Conservation (phyloP, 2,329 filamentous ascomycete species). For the Xylaria sp. region DNA sequence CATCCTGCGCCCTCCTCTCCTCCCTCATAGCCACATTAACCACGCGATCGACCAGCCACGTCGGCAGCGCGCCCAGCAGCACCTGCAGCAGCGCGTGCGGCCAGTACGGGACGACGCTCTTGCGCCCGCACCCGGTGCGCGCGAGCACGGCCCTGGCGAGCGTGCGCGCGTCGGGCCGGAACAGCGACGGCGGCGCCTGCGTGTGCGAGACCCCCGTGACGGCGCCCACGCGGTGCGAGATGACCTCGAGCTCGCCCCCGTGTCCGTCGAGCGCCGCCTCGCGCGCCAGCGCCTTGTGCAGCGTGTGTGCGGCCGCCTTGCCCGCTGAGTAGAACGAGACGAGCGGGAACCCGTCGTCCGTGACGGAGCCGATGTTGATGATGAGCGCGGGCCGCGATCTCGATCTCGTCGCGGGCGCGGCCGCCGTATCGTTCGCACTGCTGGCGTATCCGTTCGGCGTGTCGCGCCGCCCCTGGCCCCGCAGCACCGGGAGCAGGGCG, state of each 20-base stretch:
- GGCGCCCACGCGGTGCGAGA: conserved; percentile 29
- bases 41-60: conserved; percentile 3
- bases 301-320: conserved; percentile 27
- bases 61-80: conserved; percentile 8
- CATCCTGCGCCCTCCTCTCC: conserved; percentile 13
- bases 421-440: background rate
- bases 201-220: conserved; percentile 26
- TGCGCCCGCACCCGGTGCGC: conserved; percentile 27
- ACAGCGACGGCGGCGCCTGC: conserved; percentile 15
- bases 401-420: background rate
- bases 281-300: conserved; percentile 26
- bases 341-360: conserved; percentile 31
- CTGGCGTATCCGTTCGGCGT: background rate
- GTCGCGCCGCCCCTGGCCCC: background rate
- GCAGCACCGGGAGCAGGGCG: conserved; percentile 30
- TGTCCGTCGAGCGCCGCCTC: conserved; percentile 46
- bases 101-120: conserved; percentile 32
- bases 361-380: conserved; percentile 31
- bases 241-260: conserved; percentile 22
- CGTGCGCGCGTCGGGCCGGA: conserved; percentile 26
- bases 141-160: conserved; percentile 30
- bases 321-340: conserved; percentile 33
- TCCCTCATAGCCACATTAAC: conserved; percentile 21
- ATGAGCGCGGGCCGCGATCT: conserved; percentile 27
- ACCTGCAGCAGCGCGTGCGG: conserved; percentile 30